Percentiles rank a stretch among this genome's conserved stretches.
Evolutionary conservation across 1,139 yeast genomes (phyloP).

Genomic region (Zygosaccharomyces pseudobailii): DNA sequence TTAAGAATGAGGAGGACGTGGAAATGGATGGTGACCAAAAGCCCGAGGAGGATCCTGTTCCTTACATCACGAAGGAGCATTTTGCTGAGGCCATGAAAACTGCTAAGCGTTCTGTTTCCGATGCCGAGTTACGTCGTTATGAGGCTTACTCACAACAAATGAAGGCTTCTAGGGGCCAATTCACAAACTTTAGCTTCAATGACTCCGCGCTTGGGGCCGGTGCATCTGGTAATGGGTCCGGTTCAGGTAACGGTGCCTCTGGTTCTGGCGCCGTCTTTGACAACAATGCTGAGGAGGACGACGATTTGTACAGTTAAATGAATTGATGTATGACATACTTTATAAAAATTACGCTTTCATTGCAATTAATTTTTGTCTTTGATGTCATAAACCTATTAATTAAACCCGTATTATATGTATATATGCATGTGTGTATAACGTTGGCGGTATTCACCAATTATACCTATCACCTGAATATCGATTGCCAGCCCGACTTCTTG

Average conservation of each 20-base stretch:
- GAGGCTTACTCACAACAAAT: constrained; percentile 98
- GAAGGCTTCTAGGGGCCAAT: constrained; percentile 92
- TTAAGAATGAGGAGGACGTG: constrained; percentile 46
- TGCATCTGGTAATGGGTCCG: constrained; percentile 35
- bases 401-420: background rate
- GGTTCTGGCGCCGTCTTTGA: constrained; percentile 45
- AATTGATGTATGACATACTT: constrained; percentile 5
- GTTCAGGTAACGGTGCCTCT: constrained; percentile 21
- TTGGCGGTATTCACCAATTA: background rate
- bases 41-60: constrained; percentile 84
- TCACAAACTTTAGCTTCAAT: constrained; percentile 67
- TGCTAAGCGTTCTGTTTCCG: constrained; percentile 94
- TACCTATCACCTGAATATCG: constrained; percentile 10
- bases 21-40: constrained; percentile 44
- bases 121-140: constrained; percentile 96
- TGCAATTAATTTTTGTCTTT: background rate
- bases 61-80: constrained; percentile 86
- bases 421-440: background rate
- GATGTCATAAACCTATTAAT: background rate
- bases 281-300: constrained; percentile 75
- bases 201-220: constrained; percentile 45
- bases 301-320: constrained; percentile 77
- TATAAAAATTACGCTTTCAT: background rate
- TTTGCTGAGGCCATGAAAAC: constrained; percentile 99
- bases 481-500: constrained; percentile 17